Conservation (phyloP, 2,329 filamentous ascomycete species). For the Trichoderma pleuroti region DNA sequence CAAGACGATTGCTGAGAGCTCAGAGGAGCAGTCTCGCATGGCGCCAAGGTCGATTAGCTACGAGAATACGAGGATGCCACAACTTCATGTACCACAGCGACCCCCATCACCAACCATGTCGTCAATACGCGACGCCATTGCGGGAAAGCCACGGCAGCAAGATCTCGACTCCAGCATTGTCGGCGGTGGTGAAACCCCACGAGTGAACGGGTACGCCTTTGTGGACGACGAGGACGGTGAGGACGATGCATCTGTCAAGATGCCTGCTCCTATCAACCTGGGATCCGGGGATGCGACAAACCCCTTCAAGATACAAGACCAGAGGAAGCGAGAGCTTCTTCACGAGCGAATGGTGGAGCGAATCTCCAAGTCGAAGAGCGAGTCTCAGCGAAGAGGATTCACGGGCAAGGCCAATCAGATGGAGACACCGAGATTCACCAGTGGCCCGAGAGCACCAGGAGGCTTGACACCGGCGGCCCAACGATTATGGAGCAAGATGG, state of each 20-base stretch:
- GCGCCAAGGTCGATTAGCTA: slow-evolving; percentile 76
- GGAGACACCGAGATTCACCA: slow-evolving; percentile 67
- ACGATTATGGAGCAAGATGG: slow-evolving; percentile 62
- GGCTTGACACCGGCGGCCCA: slow-evolving; percentile 72
- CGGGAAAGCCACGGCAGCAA: slow-evolving; percentile 61
- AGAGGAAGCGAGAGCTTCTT: slow-evolving; percentile 72
- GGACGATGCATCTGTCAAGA: slow-evolving; percentile 28
- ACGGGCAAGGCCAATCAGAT: slow-evolving; percentile 57
- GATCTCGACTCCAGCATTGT: slow-evolving; percentile 57
- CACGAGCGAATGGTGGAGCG: slow-evolving; percentile 85
- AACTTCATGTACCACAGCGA: slow-evolving; percentile 38
- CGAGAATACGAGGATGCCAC: slow-evolving; percentile 75
- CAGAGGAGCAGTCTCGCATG: slow-evolving; percentile 68
- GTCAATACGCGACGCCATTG: slow-evolving; percentile 78
- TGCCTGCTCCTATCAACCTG: slow-evolving; percentile 50
- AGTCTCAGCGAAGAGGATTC: slow-evolving; percentile 55
- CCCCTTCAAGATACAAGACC: slow-evolving; percentile 75
- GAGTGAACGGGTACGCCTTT: slow-evolving; percentile 90
- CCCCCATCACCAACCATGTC: slow-evolving; percentile 81
- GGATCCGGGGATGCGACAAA: slow-evolving; percentile 62
- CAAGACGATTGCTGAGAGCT: slow-evolving; percentile 62
- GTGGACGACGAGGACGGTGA: slow-evolving; percentile 75
- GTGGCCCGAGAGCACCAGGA: slow-evolving; percentile 55
- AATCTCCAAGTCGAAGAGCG: slow-evolving; percentile 68
- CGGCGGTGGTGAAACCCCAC: slow-evolving; percentile 72